These are phyloP conservation scores for Macrolepiota fuliginosa DNA, from an alignment of 768 basidiomycete species.

Conservation along the genomic window DNA sequence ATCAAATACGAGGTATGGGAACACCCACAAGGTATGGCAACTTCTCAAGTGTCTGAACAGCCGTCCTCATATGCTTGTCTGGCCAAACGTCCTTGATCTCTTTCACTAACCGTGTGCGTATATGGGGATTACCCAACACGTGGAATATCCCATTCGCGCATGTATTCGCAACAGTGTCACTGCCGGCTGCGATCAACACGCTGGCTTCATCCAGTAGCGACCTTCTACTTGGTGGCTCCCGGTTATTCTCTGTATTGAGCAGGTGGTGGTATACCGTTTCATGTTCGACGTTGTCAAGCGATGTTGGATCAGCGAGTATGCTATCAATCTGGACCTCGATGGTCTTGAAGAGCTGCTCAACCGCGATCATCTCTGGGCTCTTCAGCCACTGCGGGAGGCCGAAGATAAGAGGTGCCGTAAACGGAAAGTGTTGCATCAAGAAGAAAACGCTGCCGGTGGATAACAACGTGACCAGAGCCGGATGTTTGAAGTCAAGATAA, in stretches of 20 bases:
- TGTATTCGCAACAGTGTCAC: constrained; percentile 41
- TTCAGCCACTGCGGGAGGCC: constrained; percentile 19
- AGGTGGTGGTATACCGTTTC: constrained; percentile 35
- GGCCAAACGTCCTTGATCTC: constrained; percentile 27
- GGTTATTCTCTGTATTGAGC: constrained; percentile 2
- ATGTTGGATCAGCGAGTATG: constrained; percentile 23
- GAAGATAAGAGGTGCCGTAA: constrained; percentile 16
- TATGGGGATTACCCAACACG: constrained; percentile 27
- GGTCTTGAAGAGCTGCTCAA: constrained; percentile 14
- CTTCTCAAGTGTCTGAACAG: constrained; percentile 38
- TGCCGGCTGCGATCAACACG: constrained; percentile 30
- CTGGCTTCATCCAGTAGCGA: background rate
- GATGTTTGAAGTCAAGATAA: constrained; percentile 23
- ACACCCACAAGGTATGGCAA: constrained; percentile 44
- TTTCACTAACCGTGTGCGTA: constrained; percentile 26
- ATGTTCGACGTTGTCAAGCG: constrained; percentile 26
- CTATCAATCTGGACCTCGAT: constrained; percentile 23
- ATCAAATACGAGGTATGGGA: background rate
- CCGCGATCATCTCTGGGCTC: constrained; percentile 17
- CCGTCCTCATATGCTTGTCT: constrained; percentile 19
- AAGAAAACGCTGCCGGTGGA: constrained; percentile 11
- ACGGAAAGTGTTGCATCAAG: constrained; percentile 22
- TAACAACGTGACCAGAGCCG: constrained; percentile 21
- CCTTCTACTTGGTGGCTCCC: background rate
- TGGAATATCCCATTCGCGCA: constrained; percentile 35